Percentiles rank a stretch among this genome's conserved stretches.
Conservation (phyloP, 331 rosid genomes). For the Erythrophleum ivorense region DNA sequence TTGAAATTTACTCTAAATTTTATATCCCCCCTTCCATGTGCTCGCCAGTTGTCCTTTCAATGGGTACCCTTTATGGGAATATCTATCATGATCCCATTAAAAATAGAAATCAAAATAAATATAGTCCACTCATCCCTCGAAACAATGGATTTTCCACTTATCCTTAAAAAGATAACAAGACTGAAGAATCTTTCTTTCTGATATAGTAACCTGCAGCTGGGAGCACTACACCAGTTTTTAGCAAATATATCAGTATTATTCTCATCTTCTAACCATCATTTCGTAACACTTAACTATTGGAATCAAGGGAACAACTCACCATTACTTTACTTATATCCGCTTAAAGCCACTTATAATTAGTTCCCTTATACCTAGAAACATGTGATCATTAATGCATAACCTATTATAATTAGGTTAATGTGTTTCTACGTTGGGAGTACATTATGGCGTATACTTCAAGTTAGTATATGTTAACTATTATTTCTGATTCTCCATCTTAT, state of each 20-base stretch:
- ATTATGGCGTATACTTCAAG: neutral
- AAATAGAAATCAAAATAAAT: slow-evolving; percentile 30
- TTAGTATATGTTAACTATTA: no score
- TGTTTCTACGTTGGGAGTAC: neutral
- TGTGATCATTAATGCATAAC: slow-evolving; percentile 30
- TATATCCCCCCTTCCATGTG: slow-evolving; percentile 50
- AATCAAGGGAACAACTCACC: slow-evolving; percentile 66
- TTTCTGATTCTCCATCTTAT: neutral
- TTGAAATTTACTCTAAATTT: neutral
- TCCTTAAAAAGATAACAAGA: slow-evolving; percentile 47
- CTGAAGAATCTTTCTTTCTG: slow-evolving; percentile 46
- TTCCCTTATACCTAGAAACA: slow-evolving; percentile 40
- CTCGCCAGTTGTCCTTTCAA: slow-evolving; percentile 53
- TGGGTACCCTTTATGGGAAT: slow-evolving; percentile 31
- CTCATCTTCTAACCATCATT: slow-evolving; percentile 45
- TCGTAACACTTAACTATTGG: slow-evolving; percentile 40
- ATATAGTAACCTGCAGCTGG: slow-evolving; percentile 26
- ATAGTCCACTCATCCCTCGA: slow-evolving; percentile 33
- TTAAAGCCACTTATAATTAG: slow-evolving; percentile 33
- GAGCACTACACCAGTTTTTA: slow-evolving; percentile 38
- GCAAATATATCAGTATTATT: neutral
- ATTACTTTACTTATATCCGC: slow-evolving; percentile 19
- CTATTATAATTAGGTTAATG: neutral
- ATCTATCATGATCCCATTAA: slow-evolving; percentile 28
- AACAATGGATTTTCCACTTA: slow-evolving; percentile 43